These are phyloP conservation scores for Cubamyces lactineus DNA, from an alignment of 768 basidiomycete genomes.

Conservation along the genomic window DNA sequence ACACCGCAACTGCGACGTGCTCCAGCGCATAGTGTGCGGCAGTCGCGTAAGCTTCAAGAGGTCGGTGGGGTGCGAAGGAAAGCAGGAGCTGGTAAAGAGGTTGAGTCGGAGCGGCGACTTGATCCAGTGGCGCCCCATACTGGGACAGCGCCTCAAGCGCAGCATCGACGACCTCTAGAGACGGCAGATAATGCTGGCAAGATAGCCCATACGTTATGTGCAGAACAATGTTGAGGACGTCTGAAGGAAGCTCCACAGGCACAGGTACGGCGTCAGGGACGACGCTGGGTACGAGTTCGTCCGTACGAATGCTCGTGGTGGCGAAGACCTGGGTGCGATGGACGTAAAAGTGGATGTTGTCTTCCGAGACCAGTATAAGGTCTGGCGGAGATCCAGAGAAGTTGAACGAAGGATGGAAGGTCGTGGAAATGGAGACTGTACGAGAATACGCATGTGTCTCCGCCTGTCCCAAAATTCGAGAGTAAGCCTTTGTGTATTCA, in stretches of 20 bases:
- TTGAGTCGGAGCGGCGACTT: conserved; percentile 31
- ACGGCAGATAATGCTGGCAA: conserved; percentile 33
- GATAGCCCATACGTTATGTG: conserved; percentile 38
- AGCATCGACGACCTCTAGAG: conserved; percentile 30
- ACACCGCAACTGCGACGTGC: conserved; percentile 42
- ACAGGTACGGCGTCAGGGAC: too few relatives aligned
- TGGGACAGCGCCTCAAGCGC: conserved; percentile 30
- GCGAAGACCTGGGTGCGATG: conserved; percentile 59
- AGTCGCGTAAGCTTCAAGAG: conserved; percentile 46
- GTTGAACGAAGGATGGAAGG: conserved; percentile 70
- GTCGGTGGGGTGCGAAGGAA: conserved; percentile 38
- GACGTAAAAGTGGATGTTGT: conserved; percentile 84
- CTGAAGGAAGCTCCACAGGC: conserved; percentile 29
- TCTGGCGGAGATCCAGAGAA: conserved; percentile 57
- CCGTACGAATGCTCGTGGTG: conserved; percentile 66
- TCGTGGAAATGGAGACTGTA: conserved; percentile 69
- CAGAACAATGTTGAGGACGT: conserved; percentile 38
- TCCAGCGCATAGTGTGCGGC: conserved; percentile 41
- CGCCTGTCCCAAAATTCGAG: background rate
- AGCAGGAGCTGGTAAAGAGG: conserved; percentile 41
- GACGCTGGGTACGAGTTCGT: conserved; percentile 45
- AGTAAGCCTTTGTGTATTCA: background rate
- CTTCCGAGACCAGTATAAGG: conserved; percentile 64
- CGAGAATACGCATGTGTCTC: conserved; percentile 2
- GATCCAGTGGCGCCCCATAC: conserved; percentile 33